Evolutionary conservation across 163 green algal species (phyloP).

Genomic region (Chloromonas sp.): DNA sequence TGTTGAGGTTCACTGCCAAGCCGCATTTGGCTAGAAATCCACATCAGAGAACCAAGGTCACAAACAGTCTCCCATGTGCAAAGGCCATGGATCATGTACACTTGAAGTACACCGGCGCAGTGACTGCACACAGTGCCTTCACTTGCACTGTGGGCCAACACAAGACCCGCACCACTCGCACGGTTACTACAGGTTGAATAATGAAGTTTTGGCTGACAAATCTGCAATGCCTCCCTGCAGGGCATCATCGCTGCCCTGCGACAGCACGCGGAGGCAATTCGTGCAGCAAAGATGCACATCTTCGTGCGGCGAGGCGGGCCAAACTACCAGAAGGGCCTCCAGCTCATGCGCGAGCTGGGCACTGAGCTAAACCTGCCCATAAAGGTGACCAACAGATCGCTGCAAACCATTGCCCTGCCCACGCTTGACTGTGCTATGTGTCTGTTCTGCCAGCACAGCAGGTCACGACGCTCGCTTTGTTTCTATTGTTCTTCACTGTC

Average conservation of each 20-base stretch:
- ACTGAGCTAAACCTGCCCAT: constrained; percentile 54
- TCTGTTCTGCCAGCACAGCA: not conserved
- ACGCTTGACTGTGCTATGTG: not conserved
- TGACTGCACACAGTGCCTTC: too few species aligned
- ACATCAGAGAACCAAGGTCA: too few species aligned
- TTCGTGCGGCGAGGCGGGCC: constrained; percentile 83
- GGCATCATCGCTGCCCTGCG: constrained; percentile 82
- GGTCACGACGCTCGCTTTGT: not conserved
- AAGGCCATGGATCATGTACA: too few species aligned
- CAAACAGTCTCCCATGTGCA: too few species aligned
- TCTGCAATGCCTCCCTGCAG: not conserved
- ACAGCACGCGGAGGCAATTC: constrained; percentile 33
- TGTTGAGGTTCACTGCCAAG: too few species aligned
- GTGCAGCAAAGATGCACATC: constrained; percentile 73
- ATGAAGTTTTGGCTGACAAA: too few species aligned
- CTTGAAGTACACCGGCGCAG: too few species aligned
- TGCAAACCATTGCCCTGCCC: too few species aligned
- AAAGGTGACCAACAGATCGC: constrained; percentile 21
- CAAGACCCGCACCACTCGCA: too few species aligned
- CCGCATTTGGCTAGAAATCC: too few species aligned
- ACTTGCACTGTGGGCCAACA: too few species aligned
- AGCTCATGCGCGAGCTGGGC: constrained; percentile 71
- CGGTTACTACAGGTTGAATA: too few species aligned
- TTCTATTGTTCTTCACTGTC: constrained; percentile 4
- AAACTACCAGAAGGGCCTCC: constrained; percentile 83